These are phyloP conservation scores for Aspergillus sparsus DNA, from an alignment of 495 filamentous ascomycete species.

Conservation along the genomic window DNA sequence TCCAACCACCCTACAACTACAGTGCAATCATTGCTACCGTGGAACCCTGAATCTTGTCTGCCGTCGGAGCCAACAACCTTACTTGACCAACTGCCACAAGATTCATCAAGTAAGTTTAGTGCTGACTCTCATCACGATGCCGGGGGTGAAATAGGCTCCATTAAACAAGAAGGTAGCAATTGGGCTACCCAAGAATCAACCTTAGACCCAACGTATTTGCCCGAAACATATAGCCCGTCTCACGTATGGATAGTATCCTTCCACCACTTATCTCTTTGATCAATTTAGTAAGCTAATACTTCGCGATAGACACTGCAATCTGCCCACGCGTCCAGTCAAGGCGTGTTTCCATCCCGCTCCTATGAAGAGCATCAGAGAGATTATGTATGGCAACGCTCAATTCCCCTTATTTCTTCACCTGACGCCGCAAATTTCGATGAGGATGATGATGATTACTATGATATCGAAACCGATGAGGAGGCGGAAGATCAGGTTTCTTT, in stretches of 20 bases:
- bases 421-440: conserved; percentile 45
- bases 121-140: conserved; percentile 1
- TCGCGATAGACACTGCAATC: neutral
- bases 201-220: neutral
- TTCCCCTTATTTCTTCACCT: conserved; percentile 14
- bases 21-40: conserved; percentile 3
- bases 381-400: neutral
- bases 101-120: neutral
- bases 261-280: neutral
- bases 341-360: neutral
- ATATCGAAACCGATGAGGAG: conserved; percentile 72
- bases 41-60: neutral
- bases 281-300: neutral
- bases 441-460: conserved; percentile 59
- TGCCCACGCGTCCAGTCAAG: neutral
- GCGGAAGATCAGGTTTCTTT: conserved; percentile 53
- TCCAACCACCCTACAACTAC: neutral
- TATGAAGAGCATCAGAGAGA: conserved; percentile 12
- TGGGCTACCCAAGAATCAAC: neutral
- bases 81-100: conserved; percentile 16
- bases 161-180: neutral
- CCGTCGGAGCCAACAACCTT: conserved; percentile 9
- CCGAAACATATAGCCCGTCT: neutral
- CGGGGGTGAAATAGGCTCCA: neutral
- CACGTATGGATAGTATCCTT: neutral